phyloP scores from a whole-genome alignment of 2,329 filamentous ascomycete genomes.

The Talaromyces sp. region DNA sequence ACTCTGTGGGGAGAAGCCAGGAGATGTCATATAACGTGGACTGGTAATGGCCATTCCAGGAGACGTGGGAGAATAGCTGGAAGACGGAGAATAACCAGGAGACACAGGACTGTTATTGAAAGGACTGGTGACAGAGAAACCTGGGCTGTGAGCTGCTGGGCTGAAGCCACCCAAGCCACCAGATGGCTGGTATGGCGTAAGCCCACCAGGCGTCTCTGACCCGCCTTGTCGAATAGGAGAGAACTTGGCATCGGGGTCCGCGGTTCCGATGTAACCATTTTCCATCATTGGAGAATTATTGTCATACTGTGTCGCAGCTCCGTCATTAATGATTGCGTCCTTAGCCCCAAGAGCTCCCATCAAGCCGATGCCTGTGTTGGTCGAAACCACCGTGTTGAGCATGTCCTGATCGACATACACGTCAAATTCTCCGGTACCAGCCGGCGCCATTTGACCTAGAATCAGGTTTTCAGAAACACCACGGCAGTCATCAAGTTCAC shows the following conservation, averaged over 20 bases:
- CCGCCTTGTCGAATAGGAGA: constrained; percentile 72
- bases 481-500: constrained; percentile 94
- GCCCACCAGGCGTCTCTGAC: constrained; percentile 51
- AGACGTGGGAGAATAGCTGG: constrained; percentile 68
- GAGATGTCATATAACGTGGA: constrained; percentile 51
- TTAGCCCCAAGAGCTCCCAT: constrained; percentile 75
- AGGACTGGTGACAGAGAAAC: constrained; percentile 64
- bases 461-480: constrained; percentile 99
- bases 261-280: constrained; percentile 57
- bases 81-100: constrained; percentile 59
- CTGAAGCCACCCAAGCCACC: constrained; percentile 64
- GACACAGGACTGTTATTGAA: constrained; percentile 69
- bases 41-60: constrained; percentile 57
- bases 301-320: constrained; percentile 92
- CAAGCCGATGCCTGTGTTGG: constrained; percentile 63
- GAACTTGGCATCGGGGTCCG: constrained; percentile 56
- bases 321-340: constrained; percentile 65
- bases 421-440: constrained; percentile 95
- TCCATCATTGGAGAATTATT: constrained; percentile 59
- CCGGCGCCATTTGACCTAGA: constrained; percentile 92
- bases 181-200: constrained; percentile 62
- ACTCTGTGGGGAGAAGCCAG: constrained; percentile 50
- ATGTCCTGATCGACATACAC: constrained; percentile 90
- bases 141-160: constrained; percentile 63
- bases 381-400: constrained; percentile 89